phyloP scores from a whole-genome alignment of 176 grass and related monocot species.

The Cenchrus fungigraminus region DNA sequence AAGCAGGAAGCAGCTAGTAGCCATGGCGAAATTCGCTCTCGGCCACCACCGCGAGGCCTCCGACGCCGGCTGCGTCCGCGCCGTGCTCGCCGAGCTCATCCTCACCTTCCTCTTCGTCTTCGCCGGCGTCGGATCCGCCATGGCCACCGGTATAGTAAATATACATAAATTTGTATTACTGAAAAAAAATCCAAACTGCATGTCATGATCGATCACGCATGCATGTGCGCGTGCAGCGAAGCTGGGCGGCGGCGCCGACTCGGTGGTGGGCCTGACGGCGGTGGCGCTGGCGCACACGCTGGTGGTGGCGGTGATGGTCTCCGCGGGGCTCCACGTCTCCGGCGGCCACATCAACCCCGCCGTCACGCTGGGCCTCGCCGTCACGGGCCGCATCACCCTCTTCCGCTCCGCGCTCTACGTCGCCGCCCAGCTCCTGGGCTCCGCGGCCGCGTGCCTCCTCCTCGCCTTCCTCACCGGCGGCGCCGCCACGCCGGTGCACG shows the following conservation, averaged over 20 bases:
- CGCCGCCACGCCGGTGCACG: conserved; percentile 62
- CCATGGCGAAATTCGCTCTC: conserved; percentile 76
- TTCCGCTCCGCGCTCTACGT: conserved; percentile 77
- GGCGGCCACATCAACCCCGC: conserved; percentile 82
- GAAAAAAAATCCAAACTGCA: no score
- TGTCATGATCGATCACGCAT: background rate
- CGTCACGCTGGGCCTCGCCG: conserved; percentile 72
- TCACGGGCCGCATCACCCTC: conserved; percentile 70
- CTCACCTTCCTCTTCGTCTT: conserved; percentile 98
- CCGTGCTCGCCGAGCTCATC: conserved; percentile 72
- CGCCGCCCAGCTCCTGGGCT: conserved; percentile 63
- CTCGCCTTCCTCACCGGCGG: conserved; percentile 67
- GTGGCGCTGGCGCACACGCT: conserved; percentile 77
- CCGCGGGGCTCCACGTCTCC: conserved; percentile 83
- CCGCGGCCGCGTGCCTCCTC: conserved; percentile 64
- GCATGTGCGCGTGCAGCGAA: conserved; percentile 39
- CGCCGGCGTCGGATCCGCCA: conserved; percentile 76
- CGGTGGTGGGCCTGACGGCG: conserved; percentile 73
- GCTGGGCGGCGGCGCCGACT: conserved; percentile 66
- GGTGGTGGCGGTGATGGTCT: conserved; percentile 75
- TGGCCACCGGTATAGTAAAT: conserved; percentile 53
- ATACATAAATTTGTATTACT: no score
- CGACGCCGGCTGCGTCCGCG: conserved; percentile 68
- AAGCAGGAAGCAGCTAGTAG: no score
- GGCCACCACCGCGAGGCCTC: conserved; percentile 63